A percentile compares a stretch with the other conserved stretches of the same genome.
Evolutionary conservation across 2,329 filamentous ascomycete genomes (phyloP).

Genomic region (Truncatella angustata): DNA sequence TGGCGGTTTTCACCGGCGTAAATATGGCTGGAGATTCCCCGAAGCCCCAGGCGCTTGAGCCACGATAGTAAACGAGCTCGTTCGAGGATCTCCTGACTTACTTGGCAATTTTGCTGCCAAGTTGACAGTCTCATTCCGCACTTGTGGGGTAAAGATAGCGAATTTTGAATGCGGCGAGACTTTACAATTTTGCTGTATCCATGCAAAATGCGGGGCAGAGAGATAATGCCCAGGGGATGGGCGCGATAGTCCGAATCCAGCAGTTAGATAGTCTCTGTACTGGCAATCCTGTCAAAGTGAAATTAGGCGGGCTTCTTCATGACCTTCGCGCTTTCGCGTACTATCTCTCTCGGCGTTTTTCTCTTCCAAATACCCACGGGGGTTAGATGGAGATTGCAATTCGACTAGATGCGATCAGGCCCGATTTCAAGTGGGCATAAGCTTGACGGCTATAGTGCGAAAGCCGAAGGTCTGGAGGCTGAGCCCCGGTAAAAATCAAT

Average conservation of each 20-base stretch:
- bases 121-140: too few species aligned
- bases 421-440: not conserved
- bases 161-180: not conserved
- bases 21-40: not conserved
- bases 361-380: not conserved
- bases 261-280: not conserved
- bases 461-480: too few species aligned
- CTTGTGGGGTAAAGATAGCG: slow-evolving; percentile 4
- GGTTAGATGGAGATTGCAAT: not conserved
- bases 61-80: not conserved
- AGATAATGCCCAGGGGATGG: slow-evolving; percentile 1
- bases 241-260: not conserved
- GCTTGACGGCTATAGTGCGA: too few species aligned
- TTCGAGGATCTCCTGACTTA: slow-evolving; percentile 5
- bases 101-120: not conserved
- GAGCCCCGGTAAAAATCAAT: too few species aligned
- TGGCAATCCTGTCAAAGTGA: not conserved
- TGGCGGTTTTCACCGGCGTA: not conserved
- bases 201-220: not conserved
- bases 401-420: not conserved
- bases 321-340: not conserved
- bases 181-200: too few species aligned
- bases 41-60: not conserved
- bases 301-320: not conserved
- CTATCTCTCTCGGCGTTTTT: not conserved